Base-by-base conservation (phyloP, 148 eudicot species). In the Vaccinium myrtillus region DNA sequence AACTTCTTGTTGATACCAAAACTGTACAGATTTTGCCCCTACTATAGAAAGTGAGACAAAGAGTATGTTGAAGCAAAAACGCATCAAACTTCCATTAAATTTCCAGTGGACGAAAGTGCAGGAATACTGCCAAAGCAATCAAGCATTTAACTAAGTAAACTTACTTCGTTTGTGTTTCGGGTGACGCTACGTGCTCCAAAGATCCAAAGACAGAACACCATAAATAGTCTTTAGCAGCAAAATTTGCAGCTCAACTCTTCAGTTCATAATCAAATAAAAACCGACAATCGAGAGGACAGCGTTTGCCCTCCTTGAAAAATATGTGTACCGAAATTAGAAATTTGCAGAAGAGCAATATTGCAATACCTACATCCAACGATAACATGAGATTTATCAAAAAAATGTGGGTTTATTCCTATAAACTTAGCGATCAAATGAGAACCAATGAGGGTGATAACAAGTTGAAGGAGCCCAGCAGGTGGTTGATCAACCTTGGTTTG, bases 1-100 rank as follows among this genome's bases (percentile, higher is more conserved):
- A 96, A 83, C 99, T 96, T 87, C 98, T 95, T 48, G 98, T 88
- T 70, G 98, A 92, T 77, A 93, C 93, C 30, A 93, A 87, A 74
- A 91, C 95, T 59, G 89, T 94, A 85, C 83, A 88, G 9, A 32
- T 27, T 46, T 75, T 80, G 85, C 46, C 46, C 46, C 91, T 89
- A 59, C 80, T 83, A 27, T 48, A n/a, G 30, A 65, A 23, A 65
- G 75, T 82, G 59, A 73, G 32, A 79, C 81, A 59, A 8, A 61
- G 21, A 61, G 8, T 7, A 61, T 43, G 46, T 43, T 21, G 25
- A 75, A 82, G 73, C 84, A 43, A 63, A 36, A 97, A 98, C 99
- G 21, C 10, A 61, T 58, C 63, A 19, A 58, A 19, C 63, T 58
- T 8, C 67, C 67, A 61, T 21, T 61, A 1, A 61, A 61, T 61